Percentiles rank a stretch among this genome's conserved stretches.
Conservation (phyloP, 306 rosid species). For the Malus domestica region DNA sequence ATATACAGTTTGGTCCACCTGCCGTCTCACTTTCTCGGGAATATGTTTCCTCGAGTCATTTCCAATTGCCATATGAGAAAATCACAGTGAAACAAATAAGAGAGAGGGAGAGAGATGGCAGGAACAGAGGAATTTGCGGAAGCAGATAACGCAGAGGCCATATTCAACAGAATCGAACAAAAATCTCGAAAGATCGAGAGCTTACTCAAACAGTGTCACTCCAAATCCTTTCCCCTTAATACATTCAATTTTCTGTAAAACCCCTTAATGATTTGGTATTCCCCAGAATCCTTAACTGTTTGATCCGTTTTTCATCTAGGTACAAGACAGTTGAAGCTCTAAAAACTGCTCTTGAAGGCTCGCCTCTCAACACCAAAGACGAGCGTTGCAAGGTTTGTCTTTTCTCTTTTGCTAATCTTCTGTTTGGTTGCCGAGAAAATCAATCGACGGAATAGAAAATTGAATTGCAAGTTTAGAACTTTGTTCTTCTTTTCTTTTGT, state of each 20-base stretch:
- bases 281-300: not conserved
- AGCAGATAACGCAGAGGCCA: too few species aligned
- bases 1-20: too few species aligned
- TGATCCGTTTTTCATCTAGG: constrained; percentile 28
- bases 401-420: not conserved
- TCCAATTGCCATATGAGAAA: too few species aligned
- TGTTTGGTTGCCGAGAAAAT: not conserved
- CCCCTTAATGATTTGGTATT: not conserved
- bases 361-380: constrained; percentile 73
- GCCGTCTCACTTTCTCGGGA: too few species aligned
- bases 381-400: constrained; percentile 80
- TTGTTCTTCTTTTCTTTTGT: not conserved
- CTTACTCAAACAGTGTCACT: too few species aligned
- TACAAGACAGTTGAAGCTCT: constrained; percentile 81
- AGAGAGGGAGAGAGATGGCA: too few species aligned
- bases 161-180: too few species aligned
- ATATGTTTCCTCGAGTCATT: too few species aligned
- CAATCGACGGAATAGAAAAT: not conserved
- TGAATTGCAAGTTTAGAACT: not conserved
- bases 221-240: not conserved
- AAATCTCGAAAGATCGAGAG: too few species aligned
- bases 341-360: constrained; percentile 95
- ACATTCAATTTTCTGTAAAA: not conserved
- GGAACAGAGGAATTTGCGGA: too few species aligned
- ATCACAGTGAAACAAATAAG: not conserved